Evolutionary conservation across 164 flowering plant genomes (phyloP).

Genomic region (Nymphaea colorata): DNA sequence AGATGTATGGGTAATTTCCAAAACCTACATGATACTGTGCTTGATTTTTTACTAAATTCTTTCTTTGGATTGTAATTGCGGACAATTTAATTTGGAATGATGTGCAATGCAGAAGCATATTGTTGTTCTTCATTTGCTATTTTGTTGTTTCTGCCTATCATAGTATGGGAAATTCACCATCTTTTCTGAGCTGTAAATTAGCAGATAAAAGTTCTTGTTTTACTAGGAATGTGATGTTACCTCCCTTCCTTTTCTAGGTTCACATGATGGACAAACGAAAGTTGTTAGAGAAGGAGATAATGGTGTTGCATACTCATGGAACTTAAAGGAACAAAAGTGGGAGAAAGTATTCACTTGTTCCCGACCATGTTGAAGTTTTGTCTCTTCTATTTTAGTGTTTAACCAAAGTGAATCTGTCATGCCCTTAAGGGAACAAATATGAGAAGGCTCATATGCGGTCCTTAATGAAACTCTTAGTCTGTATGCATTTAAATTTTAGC

Average conservation of each 20-base stretch:
- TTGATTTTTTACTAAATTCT: no score
- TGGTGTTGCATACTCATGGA: constrained; percentile 98
- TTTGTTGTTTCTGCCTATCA: no score
- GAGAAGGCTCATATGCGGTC: neutral
- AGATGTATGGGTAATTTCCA: no score
- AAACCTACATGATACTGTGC: no score
- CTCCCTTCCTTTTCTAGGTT: constrained; percentile 34
- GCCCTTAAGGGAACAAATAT: neutral
- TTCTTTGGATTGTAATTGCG: no score
- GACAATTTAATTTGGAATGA: no score
- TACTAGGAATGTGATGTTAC: neutral
- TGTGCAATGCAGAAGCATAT: no score
- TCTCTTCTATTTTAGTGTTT: neutral
- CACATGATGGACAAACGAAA: constrained; percentile 83
- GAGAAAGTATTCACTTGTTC: constrained; percentile 46
- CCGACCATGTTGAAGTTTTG: neutral
- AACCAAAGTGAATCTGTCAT: neutral
- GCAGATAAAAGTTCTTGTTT: neutral
- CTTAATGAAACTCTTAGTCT: neutral
- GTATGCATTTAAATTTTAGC: neutral
- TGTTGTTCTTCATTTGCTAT: no score
- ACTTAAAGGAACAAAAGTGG: constrained; percentile 67
- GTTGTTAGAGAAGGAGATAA: constrained; percentile 96
- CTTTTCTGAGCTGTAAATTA: neutral
- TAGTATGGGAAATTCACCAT: neutral